Percentiles rank a stretch among this genome's conserved stretches.
Evolutionary conservation across 306 rosid species (phyloP).

Genomic region (Elaeagnus macrophylla): DNA sequence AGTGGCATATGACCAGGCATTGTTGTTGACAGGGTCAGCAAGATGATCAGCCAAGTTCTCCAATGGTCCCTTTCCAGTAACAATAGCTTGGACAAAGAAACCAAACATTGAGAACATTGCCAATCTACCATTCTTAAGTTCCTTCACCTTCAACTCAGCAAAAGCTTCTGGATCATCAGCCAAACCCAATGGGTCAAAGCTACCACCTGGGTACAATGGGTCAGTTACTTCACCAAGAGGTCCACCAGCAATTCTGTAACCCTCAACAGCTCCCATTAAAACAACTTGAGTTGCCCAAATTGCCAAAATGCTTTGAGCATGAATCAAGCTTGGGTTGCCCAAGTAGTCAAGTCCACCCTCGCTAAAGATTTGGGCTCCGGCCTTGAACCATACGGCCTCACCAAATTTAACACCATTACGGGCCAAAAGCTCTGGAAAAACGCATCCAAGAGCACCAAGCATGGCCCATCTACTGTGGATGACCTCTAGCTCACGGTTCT

Average conservation of each 20-base stretch:
- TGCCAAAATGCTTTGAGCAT: constrained; percentile 29
- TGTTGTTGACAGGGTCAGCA: constrained; percentile 31
- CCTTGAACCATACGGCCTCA: constrained; percentile 32
- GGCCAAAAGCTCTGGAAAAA: constrained; percentile 25
- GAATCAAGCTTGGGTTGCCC: constrained; percentile 25
- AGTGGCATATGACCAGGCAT: constrained; percentile 27
- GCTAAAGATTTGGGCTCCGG: constrained; percentile 29
- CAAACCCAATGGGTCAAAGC: constrained; percentile 27
- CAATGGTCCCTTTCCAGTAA: constrained; percentile 28
- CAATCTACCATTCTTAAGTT: constrained; percentile 23
- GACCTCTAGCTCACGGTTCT: constrained; percentile 25
- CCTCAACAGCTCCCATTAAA: constrained; percentile 21
- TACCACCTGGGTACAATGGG: constrained; percentile 26
- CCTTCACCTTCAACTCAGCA: constrained; percentile 29
- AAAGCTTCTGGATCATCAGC: constrained; percentile 27
- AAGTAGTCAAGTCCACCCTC: constrained; percentile 33
- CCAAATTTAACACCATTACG: constrained; percentile 30
- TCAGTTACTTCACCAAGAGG: constrained; percentile 25
- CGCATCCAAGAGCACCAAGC: constrained; percentile 25
- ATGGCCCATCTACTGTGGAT: constrained; percentile 21
- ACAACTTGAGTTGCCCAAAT: constrained; percentile 27
- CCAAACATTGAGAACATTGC: constrained; percentile 26
- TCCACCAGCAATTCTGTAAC: constrained; percentile 24
- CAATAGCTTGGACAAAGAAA: constrained; percentile 33
- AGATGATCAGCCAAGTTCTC: constrained; percentile 29